phyloP scores from a whole-genome alignment of 352 stramenopile species.

The Phytophthora sansomeana region DNA sequence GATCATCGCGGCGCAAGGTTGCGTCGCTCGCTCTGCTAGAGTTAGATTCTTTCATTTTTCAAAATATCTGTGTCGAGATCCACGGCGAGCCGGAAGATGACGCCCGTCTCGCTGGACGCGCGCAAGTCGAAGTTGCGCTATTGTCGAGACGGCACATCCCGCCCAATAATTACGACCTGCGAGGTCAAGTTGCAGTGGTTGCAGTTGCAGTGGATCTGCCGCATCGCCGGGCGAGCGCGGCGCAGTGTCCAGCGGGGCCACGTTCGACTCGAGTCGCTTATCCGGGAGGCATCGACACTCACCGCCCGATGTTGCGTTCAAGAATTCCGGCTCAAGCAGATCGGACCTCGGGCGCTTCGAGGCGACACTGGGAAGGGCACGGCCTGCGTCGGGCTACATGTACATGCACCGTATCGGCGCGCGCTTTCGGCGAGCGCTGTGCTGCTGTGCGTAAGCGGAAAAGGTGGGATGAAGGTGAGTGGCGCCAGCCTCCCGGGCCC shows the following conservation, averaged over 20 bases:
- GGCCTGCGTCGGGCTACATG: no score
- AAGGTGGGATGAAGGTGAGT: constrained; percentile 44
- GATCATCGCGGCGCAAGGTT: constrained; percentile 13
- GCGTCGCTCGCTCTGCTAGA: constrained; percentile 12
- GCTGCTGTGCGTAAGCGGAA: constrained; percentile 3
- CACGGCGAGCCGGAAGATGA: constrained; percentile 13
- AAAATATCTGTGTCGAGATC: neutral
- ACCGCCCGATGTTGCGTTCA: constrained; percentile 24
- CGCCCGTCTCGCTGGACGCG: constrained; percentile 32
- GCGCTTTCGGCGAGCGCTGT: constrained; percentile 3
- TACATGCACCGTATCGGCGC: neutral
- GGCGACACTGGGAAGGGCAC: constrained; percentile 15
- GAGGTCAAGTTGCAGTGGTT: constrained; percentile 1
- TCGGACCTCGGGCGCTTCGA: constrained; percentile 4
- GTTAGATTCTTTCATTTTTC: no score
- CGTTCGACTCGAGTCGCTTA: neutral
- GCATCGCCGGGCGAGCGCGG: neutral
- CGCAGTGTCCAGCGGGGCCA: neutral
- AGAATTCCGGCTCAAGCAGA: constrained; percentile 14
- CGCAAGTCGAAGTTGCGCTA: constrained; percentile 27
- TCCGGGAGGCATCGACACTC: constrained; percentile 11
- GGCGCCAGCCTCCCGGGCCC: constrained; percentile 21
- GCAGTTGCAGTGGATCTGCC: constrained; percentile 8
- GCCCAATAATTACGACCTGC: neutral
- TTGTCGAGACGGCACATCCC: constrained; percentile 28